Conservation (phyloP, 495 filamentous ascomycete genomes). For the Neurospora pannonica region DNA sequence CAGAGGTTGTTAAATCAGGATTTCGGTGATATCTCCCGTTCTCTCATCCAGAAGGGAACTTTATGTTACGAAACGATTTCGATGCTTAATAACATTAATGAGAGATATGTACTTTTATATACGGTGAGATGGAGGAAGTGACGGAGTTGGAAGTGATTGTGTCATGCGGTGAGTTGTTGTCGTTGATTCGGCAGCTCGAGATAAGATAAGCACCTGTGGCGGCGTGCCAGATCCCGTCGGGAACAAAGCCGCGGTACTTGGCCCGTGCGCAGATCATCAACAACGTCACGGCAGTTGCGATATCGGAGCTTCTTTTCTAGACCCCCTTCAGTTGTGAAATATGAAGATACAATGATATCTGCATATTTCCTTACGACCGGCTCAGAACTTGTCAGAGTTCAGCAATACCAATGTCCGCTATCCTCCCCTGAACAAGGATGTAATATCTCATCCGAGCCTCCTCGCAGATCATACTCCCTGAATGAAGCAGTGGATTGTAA, state of each 20-base stretch:
- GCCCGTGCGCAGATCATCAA: neutral
- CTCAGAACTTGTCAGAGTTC: neutral
- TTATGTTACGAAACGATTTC: neutral
- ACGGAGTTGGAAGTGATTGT: neutral
- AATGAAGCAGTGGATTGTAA: neutral
- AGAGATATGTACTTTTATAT: neutral
- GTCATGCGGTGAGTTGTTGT: neutral
- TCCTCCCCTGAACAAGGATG: neutral
- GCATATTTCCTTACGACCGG: neutral
- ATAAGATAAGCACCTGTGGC: neutral
- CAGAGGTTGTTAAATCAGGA: neutral
- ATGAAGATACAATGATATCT: neutral
- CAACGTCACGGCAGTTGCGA: neutral
- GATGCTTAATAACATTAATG: neutral
- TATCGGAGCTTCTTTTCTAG: neutral
- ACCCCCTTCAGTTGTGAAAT: neutral
- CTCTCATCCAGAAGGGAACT: neutral
- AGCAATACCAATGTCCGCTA: neutral
- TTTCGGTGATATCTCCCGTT: neutral
- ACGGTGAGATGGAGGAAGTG: neutral
- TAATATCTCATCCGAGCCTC: neutral
- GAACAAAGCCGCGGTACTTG: neutral
- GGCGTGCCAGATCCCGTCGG: neutral
- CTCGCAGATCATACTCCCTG: neutral
- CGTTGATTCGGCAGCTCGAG: neutral